phyloP scores from a whole-genome alignment of 768 basidiomycete genomes.

The Exsudoporus frostii region DNA sequence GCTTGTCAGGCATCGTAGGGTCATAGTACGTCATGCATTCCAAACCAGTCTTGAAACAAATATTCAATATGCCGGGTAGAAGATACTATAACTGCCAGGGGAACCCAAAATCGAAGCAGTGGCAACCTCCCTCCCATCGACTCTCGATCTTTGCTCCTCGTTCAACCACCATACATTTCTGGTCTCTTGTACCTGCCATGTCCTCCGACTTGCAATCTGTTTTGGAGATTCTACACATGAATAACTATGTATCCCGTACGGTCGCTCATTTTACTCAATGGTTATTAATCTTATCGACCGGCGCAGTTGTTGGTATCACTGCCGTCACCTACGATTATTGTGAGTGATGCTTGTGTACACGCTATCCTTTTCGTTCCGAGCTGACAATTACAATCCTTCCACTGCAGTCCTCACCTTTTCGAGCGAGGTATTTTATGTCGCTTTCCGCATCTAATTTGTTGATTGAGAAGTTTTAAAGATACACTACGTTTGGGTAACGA shows the following conservation, averaged over 20 bases:
- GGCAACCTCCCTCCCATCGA: background rate
- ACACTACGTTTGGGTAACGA: slow-evolving; percentile 12
- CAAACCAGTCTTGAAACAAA: too few species aligned
- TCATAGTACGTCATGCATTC: too few species aligned
- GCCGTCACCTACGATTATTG: slow-evolving; percentile 7
- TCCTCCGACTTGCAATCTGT: background rate
- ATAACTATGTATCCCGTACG: background rate
- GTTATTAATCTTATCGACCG: background rate
- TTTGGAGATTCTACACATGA: background rate
- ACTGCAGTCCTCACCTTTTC: slow-evolving; percentile 7
- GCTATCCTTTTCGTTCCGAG: background rate
- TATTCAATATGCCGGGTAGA: background rate
- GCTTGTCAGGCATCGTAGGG: too few species aligned
- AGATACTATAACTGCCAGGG: too few species aligned
- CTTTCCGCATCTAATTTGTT: background rate
- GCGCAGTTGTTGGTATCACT: background rate
- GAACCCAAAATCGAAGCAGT: too few species aligned
- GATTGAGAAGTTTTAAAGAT: background rate
- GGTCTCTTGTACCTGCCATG: background rate
- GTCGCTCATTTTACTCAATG: background rate
- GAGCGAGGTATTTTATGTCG: background rate
- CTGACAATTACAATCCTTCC: background rate
- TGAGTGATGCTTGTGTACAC: background rate
- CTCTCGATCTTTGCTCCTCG: background rate
- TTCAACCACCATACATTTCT: background rate